Percentiles rank a stretch among this genome's conserved stretches.
phyloP scores from a whole-genome alignment of 768 basidiomycete species.

The Daedalea quercina region DNA sequence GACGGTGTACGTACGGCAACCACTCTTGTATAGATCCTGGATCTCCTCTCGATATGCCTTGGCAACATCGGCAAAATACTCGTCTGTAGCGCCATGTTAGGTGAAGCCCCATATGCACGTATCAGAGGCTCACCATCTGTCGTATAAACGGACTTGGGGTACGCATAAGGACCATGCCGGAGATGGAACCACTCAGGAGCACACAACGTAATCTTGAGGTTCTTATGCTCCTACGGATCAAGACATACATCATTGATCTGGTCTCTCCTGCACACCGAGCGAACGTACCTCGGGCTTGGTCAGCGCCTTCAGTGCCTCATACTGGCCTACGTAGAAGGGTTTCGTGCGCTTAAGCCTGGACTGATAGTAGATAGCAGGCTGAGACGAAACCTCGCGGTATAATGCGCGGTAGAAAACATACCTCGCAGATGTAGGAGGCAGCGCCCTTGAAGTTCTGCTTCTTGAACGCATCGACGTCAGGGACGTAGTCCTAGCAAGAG shows the following conservation, averaged over 20 bases:
- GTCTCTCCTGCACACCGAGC: no score
- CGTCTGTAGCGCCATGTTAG: constrained; percentile 23
- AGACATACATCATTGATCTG: no score
- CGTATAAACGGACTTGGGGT: constrained; percentile 51
- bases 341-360: constrained; percentile 57
- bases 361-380: no score
- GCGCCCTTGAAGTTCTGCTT: constrained; percentile 26
- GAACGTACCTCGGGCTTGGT: constrained; percentile 46
- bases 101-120: background rate
- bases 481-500: constrained; percentile 30
- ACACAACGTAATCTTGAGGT: constrained; percentile 66
- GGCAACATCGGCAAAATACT: constrained; percentile 44
- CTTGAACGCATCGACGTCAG: constrained; percentile 28
- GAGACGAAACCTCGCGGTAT: no score
- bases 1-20: constrained; percentile 23
- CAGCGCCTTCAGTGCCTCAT: constrained; percentile 50
- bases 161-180: constrained; percentile 57
- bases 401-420: constrained; percentile 6
- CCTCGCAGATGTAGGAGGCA: constrained; percentile 21
- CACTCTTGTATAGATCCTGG: constrained; percentile 36
- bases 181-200: constrained; percentile 71
- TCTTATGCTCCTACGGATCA: constrained; percentile 46
- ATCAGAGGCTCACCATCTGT: constrained; percentile 49
- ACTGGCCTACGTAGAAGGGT: constrained; percentile 59
- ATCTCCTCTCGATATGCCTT: constrained; percentile 40